Evolutionary conservation across 257 asterid genomes (phyloP), one percentile per base, ranked within the genome.

Genomic region (Lycium ferocissimum): DNA sequence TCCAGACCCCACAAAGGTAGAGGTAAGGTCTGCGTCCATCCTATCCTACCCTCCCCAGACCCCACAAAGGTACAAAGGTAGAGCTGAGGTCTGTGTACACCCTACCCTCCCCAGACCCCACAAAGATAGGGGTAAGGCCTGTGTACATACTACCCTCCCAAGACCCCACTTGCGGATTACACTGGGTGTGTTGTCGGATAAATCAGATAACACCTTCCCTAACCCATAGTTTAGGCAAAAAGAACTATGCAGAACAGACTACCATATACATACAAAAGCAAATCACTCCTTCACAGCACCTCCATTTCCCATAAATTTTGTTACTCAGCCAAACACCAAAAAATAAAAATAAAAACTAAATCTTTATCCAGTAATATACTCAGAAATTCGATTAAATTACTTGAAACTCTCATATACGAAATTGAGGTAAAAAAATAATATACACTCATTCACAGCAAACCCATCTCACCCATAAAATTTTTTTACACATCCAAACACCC

Each of bases 161-260:
- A 26, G 1, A 0, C 33, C 33, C 33, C n/a, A n/a, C 33, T 26
- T 26, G 33, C 33, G 33, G 33, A 26, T 26, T 26, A 26, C 33
- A 26, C 33, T 26, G 33, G 33, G 33, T 26, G 33, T 26, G 33
- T 26, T 26, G 33, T 26, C 0, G 33, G 33, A 26, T 26, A 26
- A 26, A 81, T 18, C 51, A 85, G 73, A 69, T 37, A 33, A 82
- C n/a, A 43, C 65, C 43, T 26, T 72, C n/a, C 43, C 62, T 6
- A 49, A 49, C 40, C 62, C 62, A 75, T 6, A 75, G 20, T 75
- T 75, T 75, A 49, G 38, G 61, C 61, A 75, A 51, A 10, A 75
- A 12, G 43, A 5, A 14, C 13, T 2, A 22, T 0, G 20, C 81
- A 7, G 26, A 49, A 1, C 7, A 49, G 61, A 22, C 22, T 22